Evolutionary conservation across 306 rosid species (phyloP).

Genomic region (Rosa rugosa): DNA sequence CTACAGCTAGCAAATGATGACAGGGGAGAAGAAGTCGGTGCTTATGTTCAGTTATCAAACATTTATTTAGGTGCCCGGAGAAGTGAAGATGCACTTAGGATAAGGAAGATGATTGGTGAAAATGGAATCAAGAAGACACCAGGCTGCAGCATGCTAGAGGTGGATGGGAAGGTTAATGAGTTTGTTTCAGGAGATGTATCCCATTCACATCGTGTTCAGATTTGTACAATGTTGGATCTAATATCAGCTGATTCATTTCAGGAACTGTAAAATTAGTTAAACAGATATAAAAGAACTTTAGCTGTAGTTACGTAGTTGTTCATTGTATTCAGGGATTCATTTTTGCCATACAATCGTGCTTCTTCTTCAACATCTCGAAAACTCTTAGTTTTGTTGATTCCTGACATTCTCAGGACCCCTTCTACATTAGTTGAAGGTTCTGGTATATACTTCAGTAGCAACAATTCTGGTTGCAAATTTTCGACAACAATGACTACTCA

Average conservation of each 20-base stretch:
- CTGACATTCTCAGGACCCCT: constrained; percentile 14
- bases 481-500: constrained; percentile 1
- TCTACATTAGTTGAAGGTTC: constrained; percentile 3
- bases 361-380: too few relatives aligned
- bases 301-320: too few relatives aligned
- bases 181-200: constrained; percentile 39
- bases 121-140: constrained; percentile 43
- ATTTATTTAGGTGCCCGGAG: constrained; percentile 40
- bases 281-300: too few relatives aligned
- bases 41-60: constrained; percentile 46
- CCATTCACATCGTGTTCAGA: constrained; percentile 22
- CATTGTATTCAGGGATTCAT: too few relatives aligned
- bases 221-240: constrained; percentile 26
- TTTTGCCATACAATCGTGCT: too few relatives aligned
- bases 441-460: neutral
- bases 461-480: neutral
- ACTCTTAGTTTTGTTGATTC: too few relatives aligned
- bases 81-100: constrained; percentile 39
- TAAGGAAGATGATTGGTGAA: constrained; percentile 38
- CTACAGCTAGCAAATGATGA: constrained; percentile 27
- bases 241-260: constrained; percentile 21
- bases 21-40: constrained; percentile 34
- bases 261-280: neutral
- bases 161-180: constrained; percentile 40
- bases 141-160: constrained; percentile 45